phyloP scores from a whole-genome alignment of 1,284 basidiomycete species.

The Malassezia dermatis region DNA sequence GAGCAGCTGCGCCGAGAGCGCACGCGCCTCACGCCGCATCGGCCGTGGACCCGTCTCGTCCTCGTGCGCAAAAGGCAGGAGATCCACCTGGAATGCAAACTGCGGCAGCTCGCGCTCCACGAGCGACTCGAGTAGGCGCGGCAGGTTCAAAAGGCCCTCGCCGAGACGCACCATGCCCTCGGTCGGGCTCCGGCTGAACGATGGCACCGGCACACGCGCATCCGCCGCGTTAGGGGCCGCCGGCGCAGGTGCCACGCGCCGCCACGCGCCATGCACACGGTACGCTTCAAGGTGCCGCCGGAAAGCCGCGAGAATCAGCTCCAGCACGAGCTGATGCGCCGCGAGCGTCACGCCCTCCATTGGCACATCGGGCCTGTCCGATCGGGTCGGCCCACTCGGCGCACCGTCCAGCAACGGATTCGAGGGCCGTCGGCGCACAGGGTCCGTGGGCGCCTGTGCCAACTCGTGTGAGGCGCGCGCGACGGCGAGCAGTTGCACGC shows the following conservation, averaged over 20 bases:
- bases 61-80: conserved; percentile 11
- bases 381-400: neutral
- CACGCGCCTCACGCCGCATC: neutral
- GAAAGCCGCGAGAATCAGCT: conserved; percentile 6
- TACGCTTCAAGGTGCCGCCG: conserved; percentile 12
- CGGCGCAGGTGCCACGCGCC: neutral
- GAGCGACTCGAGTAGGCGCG: conserved; percentile 84
- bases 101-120: conserved; percentile 75
- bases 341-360: neutral
- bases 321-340: conserved; percentile 12
- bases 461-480: neutral
- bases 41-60: conserved; percentile 2
- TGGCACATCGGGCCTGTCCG: neutral
- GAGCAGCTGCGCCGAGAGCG: conserved; percentile 6
- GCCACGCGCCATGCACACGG: conserved; percentile 3
- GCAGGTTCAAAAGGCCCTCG: conserved; percentile 83
- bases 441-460: neutral
- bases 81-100: conserved; percentile 19
- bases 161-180: conserved; percentile 77
- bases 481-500: conserved; percentile 1
- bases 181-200: conserved; percentile 81
- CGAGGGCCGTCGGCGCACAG: neutral
- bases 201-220: conserved; percentile 56
- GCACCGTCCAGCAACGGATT: neutral
- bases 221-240: neutral